phyloP scores from a whole-genome alignment of 257 asterid genomes.

The Fraxinus americana region DNA sequence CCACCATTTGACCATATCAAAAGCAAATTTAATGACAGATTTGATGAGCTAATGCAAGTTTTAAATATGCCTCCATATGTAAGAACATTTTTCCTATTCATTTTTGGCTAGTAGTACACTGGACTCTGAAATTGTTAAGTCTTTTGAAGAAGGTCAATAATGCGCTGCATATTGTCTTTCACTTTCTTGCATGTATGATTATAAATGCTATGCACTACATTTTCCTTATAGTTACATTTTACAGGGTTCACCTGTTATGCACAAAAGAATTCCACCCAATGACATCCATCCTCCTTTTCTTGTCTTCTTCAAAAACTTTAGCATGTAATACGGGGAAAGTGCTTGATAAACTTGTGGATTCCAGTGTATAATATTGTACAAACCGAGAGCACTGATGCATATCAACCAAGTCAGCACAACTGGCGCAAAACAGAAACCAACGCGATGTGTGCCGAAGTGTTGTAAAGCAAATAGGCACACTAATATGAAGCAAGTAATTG shows the following conservation, averaged over 20 bases:
- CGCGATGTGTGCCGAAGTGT: slow-evolving; percentile 93
- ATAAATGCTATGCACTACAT: background rate
- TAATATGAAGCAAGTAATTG: slow-evolving; percentile 91
- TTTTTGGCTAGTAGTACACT: background rate
- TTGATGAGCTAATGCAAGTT: background rate
- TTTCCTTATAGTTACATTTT: background rate
- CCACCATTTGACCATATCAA: background rate
- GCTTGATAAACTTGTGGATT: slow-evolving; percentile 87
- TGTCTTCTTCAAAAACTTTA: slow-evolving; percentile 84
- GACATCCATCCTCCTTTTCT: slow-evolving; percentile 98
- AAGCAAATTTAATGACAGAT: background rate
- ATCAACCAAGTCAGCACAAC: slow-evolving; percentile 76
- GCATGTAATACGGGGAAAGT: slow-evolving; percentile 88
- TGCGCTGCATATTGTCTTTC: background rate
- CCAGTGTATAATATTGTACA: slow-evolving; percentile 85
- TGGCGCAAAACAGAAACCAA: slow-evolving; percentile 90
- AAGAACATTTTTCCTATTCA: background rate
- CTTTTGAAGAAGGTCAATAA: background rate
- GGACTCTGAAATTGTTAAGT: background rate
- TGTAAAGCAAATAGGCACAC: slow-evolving; percentile 91
- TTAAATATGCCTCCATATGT: background rate
- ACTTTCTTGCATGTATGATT: background rate
- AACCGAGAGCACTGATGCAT: slow-evolving; percentile 83
- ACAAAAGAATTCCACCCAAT: slow-evolving; percentile 88
- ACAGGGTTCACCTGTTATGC: slow-evolving; percentile 77